Evolutionary conservation across 768 basidiomycete genomes (phyloP), one percentile per base, ranked within the genome.

Genomic region (Porpolomopsis calyptriformis): DNA sequence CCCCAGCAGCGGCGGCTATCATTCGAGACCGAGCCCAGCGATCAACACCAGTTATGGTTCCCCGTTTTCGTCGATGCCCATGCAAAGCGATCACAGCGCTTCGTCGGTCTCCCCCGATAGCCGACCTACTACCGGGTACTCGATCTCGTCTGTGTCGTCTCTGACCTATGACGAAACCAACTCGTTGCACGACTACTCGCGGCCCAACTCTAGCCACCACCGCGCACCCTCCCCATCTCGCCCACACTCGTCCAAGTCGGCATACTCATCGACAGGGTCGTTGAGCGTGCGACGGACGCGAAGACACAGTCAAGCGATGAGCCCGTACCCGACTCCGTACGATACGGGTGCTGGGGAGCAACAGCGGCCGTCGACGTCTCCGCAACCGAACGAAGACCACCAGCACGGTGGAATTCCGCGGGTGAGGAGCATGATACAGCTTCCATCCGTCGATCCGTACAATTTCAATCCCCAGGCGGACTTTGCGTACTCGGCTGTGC

Each of bases 221-320:
- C 74, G 79, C 20, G 80, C 85, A 8, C 81, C 81, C 44, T 75
- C 81, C 18, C 74, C 78, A 12, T 67, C 76, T 22, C 80, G 85
- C 2, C 83, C 85, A 1, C 73, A 72, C 1, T 84, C 82, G 1
- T 82, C 82, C 37, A 80, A 81, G 54, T 74, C 74, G 24, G 74
- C 69, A 53, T 73, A 71, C 49, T 66, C 65, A 16, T 23, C 37
- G 33, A 60, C 70, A 4, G 68, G 65, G 19, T 76, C 81, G 12
- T 63, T 86, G 44, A 80, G 82, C 60, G 74, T 89, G 27, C 77
- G 85, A 22, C 74, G 87, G 24, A 73, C 74, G 37, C 74, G 87
- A 36, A 75, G 87, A 47, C 87, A 89, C 62, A 85, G 82, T 59
- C 87, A 90, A 60, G 87, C 86, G 1, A 80, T 90, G 72, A 84